These are phyloP conservation scores for Botrytis medusae DNA, from an alignment of 2,329 filamentous ascomycete species.

Conservation along the genomic window DNA sequence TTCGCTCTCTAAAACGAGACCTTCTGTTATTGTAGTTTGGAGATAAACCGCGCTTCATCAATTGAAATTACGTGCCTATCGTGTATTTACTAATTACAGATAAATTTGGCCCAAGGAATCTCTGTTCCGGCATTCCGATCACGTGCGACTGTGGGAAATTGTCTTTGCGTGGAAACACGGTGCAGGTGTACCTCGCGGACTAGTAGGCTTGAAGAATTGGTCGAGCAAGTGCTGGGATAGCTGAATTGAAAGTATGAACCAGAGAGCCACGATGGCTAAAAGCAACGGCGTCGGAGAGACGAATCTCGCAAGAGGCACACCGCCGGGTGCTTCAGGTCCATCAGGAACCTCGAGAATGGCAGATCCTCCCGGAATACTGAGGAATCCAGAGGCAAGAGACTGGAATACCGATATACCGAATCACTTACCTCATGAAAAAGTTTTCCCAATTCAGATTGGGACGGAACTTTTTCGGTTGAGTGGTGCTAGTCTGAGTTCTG, in stretches of 20 bases:
- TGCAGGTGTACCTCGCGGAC: background rate
- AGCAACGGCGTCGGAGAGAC: background rate
- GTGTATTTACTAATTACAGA: background rate
- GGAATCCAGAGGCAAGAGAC: conserved; percentile 28
- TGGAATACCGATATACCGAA: conserved; percentile 40
- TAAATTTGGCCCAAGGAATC: background rate
- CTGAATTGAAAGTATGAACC: background rate
- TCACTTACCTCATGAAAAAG: conserved; percentile 42
- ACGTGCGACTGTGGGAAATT: background rate
- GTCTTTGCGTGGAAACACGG: background rate
- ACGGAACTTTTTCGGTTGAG: conserved; percentile 67
- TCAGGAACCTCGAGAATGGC: background rate
- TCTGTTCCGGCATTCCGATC: background rate
- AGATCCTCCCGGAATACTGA: conserved; percentile 31
- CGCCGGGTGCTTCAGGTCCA: background rate
- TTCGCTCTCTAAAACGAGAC: background rate
- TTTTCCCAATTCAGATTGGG: conserved; percentile 70
- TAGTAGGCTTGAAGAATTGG: background rate
- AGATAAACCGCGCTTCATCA: background rate
- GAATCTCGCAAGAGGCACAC: background rate
- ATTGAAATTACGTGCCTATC: background rate
- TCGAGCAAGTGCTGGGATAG: background rate
- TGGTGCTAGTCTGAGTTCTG: conserved; percentile 68
- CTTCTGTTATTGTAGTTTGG: background rate
- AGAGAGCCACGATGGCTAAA: background rate